Percentiles rank a stretch among this genome's conserved stretches.
Conservation (phyloP, 2,329 filamentous ascomycete species). For the Mariannaea sp. region DNA sequence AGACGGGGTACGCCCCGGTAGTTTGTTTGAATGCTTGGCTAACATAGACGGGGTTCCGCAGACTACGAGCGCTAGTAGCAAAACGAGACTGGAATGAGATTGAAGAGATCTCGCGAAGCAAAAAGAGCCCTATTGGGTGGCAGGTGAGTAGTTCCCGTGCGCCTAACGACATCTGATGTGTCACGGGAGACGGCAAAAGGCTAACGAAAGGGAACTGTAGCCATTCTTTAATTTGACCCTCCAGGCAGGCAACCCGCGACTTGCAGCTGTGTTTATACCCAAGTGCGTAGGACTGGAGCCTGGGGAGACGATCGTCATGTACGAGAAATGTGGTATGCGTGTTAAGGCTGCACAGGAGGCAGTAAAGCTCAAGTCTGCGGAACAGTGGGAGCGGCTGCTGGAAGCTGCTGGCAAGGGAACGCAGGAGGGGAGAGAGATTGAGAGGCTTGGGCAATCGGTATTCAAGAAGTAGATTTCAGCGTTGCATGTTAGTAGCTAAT, state of each 20-base stretch:
- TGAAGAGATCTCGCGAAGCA: conserved; percentile 77
- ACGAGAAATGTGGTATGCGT: conserved; percentile 91
- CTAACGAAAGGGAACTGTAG: conserved; percentile 46
- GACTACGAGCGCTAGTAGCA: conserved; percentile 84
- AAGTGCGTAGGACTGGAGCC: conserved; percentile 78
- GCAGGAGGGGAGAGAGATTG: conserved; percentile 75
- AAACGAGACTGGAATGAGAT: conserved; percentile 92
- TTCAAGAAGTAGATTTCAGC: conserved; percentile 50
- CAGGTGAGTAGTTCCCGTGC: conserved; percentile 64
- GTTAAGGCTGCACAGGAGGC: conserved; percentile 92
- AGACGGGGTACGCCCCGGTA: conserved; percentile 11
- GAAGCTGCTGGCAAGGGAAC: conserved; percentile 73
- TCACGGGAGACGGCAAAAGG: background rate
- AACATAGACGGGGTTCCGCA: conserved; percentile 39
- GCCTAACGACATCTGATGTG: background rate
- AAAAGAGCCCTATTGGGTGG: conserved; percentile 95
- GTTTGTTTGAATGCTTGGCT: conserved; percentile 21
- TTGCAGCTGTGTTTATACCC: conserved; percentile 82
- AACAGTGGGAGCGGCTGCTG: conserved; percentile 73
- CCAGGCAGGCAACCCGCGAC: conserved; percentile 84
- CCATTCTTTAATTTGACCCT: conserved; percentile 92
- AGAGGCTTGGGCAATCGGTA: conserved; percentile 69
- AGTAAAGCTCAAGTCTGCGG: conserved; percentile 76
- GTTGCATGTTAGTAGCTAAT: background rate
- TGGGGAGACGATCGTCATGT: conserved; percentile 83